Conservation (phyloP, 768 basidiomycete genomes). For the Coprinellus micaceus region DNA sequence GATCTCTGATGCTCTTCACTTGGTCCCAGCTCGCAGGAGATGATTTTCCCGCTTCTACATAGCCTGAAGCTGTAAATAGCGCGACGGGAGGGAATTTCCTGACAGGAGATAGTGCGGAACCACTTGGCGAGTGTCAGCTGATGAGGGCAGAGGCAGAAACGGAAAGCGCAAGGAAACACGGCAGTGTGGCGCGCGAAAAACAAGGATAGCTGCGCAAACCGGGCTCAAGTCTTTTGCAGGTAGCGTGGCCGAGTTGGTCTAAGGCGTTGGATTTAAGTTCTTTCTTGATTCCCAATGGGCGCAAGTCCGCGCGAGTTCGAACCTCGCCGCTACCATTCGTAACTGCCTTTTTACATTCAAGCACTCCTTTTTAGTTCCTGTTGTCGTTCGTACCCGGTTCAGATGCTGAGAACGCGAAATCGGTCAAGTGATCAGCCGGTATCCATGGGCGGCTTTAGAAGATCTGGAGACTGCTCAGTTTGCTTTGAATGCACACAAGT, state of each 20-base stretch:
- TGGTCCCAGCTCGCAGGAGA: too few relatives aligned
- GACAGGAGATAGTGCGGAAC: not conserved
- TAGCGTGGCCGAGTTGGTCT: conserved; percentile 87
- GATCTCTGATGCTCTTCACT: not conserved
- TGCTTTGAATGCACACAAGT: not conserved
- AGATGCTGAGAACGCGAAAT: too few relatives aligned
- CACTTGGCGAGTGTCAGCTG: not conserved
- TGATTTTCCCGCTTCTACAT: too few relatives aligned
- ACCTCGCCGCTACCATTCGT: conserved; percentile 75
- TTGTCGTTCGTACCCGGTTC: not conserved
- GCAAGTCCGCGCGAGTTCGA: conserved; percentile 86
- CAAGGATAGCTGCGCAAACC: not conserved
- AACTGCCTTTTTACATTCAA: conserved; percentile 16
- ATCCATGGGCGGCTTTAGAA: conserved; percentile 13
- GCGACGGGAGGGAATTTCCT: not conserved
- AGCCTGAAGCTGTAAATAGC: not conserved
- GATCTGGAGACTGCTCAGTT: conserved; percentile 8
- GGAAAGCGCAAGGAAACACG: not conserved
- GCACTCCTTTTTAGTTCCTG: not conserved
- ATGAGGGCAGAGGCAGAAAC: not conserved
- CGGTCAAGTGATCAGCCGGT: not conserved
- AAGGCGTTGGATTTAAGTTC: conserved; percentile 87
- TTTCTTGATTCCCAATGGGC: conserved; percentile 76
- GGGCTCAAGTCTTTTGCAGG: conserved; percentile 17
- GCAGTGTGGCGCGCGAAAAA: not conserved